phyloP scores from a whole-genome alignment of 257 asterid species.

The Scutellaria barbata region DNA sequence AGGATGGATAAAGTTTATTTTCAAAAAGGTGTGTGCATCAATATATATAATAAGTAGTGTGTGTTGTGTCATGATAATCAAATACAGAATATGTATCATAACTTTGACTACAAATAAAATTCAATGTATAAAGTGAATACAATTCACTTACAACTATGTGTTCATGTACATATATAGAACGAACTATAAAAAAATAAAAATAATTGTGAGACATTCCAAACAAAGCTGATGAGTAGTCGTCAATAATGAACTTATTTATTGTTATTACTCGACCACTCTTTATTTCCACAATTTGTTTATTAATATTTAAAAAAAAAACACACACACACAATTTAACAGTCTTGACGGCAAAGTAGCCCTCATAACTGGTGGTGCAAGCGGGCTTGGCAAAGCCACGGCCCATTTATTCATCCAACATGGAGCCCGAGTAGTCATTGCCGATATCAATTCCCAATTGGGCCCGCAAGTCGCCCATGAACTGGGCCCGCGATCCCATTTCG shows the following conservation, averaged over 20 bases:
- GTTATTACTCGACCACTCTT: not conserved
- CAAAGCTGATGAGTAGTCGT: not conserved
- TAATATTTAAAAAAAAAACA: no score
- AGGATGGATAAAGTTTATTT: no score
- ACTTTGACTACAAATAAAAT: no score
- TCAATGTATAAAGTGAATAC: no score
- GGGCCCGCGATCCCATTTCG: conserved; percentile 45
- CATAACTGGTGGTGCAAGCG: conserved; percentile 62
- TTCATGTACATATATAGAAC: no score
- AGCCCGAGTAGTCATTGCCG: conserved; percentile 57
- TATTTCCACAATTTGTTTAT: not conserved
- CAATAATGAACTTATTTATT: not conserved
- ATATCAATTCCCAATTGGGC: conserved; percentile 43
- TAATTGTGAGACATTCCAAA: no score
- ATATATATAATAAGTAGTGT: no score
- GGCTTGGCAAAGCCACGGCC: conserved; percentile 59
- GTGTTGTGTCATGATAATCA: no score
- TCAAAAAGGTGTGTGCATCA: no score
- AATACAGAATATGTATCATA: no score
- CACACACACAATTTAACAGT: conserved; percentile 28
- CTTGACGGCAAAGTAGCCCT: conserved; percentile 59
- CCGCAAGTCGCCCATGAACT: conserved; percentile 34
- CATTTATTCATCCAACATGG: conserved; percentile 44
- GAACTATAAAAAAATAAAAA: no score
- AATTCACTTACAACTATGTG: no score